These are phyloP conservation scores for Trypanosomatidae sp. DNA, from an alignment of 208 protist species.

Conservation along the genomic window DNA sequence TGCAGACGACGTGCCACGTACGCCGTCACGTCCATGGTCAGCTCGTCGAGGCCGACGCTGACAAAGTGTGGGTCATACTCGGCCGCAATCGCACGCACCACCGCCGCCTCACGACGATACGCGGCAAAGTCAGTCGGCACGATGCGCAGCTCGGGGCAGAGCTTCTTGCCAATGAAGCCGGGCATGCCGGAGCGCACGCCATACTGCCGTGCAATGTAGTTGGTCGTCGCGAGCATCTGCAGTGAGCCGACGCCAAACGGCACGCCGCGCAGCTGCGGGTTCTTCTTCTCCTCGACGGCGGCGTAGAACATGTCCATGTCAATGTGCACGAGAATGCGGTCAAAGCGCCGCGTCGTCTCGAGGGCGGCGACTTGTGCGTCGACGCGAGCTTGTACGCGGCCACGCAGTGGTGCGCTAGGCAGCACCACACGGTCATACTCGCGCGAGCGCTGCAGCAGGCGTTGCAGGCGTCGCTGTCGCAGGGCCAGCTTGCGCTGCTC, in stretches of 20 bases:
- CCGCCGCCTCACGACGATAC: constrained; percentile 32
- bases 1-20: constrained; percentile 10
- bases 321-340: constrained; percentile 34
- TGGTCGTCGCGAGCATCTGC: constrained; percentile 89
- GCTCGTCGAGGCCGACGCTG: constrained; percentile 47
- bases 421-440: constrained; percentile 11
- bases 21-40: constrained; percentile 49
- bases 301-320: constrained; percentile 92
- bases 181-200: constrained; percentile 93
- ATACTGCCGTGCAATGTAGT: constrained; percentile 89
- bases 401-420: constrained; percentile 2
- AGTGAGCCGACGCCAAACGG: constrained; percentile 87
- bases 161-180: constrained; percentile 81
- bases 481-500: constrained; percentile 39
- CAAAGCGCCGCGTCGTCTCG: constrained; percentile 16
- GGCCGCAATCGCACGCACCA: constrained; percentile 37
- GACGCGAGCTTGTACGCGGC: constrained; percentile 6
- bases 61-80: constrained; percentile 64
- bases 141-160: constrained; percentile 79
- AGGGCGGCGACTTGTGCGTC: constrained; percentile 15
- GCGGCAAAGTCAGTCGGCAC: constrained; percentile 44
- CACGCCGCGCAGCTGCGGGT: constrained; percentile 54
- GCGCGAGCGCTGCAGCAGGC: constrained; percentile 17
- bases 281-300: constrained; percentile 80
- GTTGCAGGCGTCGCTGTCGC: constrained; percentile 18